Evolutionary conservation across 768 basidiomycete species (phyloP), one percentile per base, ranked within the genome.

Genomic region (Kwoniella sp.): DNA sequence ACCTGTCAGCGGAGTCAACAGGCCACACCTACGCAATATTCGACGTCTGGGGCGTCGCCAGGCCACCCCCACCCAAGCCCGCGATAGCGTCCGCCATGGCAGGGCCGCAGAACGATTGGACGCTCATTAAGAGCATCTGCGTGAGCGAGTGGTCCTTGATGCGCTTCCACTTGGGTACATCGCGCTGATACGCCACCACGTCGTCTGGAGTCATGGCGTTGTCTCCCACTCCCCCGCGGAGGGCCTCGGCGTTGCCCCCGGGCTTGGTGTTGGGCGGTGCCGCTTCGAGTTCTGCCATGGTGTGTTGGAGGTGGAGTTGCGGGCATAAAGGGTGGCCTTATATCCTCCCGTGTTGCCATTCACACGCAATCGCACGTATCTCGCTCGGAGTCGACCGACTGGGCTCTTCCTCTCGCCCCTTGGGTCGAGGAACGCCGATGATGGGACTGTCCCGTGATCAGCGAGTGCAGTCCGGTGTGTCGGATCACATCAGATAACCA

Each of bases 241-340:
- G 39, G 23, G 48, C 50, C 29, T 60, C 47, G 25, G 50, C 53
- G 32, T 49, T 32, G 31, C 52, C 57, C 8, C 58, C 53, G 15
- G 58, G 53, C 22, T 51, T 36, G 38, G 58, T 60, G 27, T 60
- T 60, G 11, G 58, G 58, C 5, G 58, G 58, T 0, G 58, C 42
- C 11, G 58, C 53, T 22, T 60, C 58, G 53, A 60, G 31, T 20
- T 37, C 19, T 2, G 48, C 29, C 48, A 49, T 49, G n/a, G 14
- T 49, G 33, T 20, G n/a, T n/a, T n/a, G n/a, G n/a, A n/a, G n/a
- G n/a, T n/a, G n/a, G n/a, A n/a, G n/a, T n/a, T n/a, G n/a, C n/a
- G n/a, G n/a, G n/a, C n/a, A n/a, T n/a, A n/a, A n/a, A n/a, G n/a
- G n/a, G n/a, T n/a, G n/a, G n/a, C n/a, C n/a, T n/a, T n/a, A n/a